Conservation (phyloP, 2,329 filamentous ascomycete species). For the Pseudocercospora ulei region DNA sequence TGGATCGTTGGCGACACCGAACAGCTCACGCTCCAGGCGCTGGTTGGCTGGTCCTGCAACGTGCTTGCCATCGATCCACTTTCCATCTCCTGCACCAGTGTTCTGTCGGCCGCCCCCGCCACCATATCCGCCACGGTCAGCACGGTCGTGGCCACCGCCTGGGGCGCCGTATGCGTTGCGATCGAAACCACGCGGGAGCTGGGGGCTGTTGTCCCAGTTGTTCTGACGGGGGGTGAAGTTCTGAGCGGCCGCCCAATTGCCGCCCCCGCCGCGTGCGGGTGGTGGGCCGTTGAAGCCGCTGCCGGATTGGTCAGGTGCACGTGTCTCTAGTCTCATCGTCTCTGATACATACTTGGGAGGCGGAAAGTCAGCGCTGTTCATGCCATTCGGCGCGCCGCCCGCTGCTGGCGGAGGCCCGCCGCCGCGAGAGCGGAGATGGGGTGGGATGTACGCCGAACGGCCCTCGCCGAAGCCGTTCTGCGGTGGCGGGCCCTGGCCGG, state of each 20-base stretch:
- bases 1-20: constrained; percentile 81
- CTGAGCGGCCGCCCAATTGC: constrained; percentile 47
- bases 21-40: constrained; percentile 88
- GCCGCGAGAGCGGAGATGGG: constrained; percentile 58
- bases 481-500: constrained; percentile 34
- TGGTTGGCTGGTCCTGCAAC: constrained; percentile 78
- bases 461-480: constrained; percentile 42
- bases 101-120: constrained; percentile 48
- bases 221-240: constrained; percentile 46
- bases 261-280: constrained; percentile 26
- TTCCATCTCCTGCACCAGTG: constrained; percentile 83
- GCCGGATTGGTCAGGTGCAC: constrained; percentile 22
- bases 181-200: constrained; percentile 45
- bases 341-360: constrained; percentile 36
- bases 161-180: constrained; percentile 54
- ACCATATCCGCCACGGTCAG: constrained; percentile 36
- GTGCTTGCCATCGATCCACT: constrained; percentile 97
- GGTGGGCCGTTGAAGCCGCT: constrained; percentile 42
- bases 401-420: constrained; percentile 38
- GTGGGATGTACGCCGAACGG: constrained; percentile 72
- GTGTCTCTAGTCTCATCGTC: constrained; percentile 11
- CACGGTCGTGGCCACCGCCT: constrained; percentile 43
- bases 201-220: constrained; percentile 38
- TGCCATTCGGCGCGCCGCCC: constrained; percentile 38
- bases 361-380: constrained; percentile 42